These are phyloP conservation scores for Pascua guehoae DNA, from an alignment of 1,284 basidiomycete genomes.

Conservation along the genomic window DNA sequence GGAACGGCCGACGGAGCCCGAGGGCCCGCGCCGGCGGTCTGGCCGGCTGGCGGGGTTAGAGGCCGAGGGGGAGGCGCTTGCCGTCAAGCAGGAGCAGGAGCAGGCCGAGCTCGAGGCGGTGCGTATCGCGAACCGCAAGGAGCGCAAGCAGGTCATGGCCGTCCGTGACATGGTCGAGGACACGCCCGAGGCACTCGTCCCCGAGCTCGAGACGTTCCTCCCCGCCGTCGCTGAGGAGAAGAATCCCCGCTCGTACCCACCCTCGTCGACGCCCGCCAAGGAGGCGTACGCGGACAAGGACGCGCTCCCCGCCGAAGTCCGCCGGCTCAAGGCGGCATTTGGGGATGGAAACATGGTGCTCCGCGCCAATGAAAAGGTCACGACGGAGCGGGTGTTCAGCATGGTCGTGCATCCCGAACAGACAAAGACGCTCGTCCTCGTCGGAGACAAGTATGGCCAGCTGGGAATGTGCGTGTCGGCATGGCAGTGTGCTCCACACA, in stretches of 20 bases:
- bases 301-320: conserved; percentile 21
- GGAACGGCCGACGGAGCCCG: conserved; percentile 3
- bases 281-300: conserved; percentile 28
- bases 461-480: conserved; percentile 46
- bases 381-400: conserved; percentile 50
- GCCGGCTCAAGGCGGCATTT: conserved; percentile 33
- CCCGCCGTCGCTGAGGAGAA: neutral
- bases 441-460: conserved; percentile 51
- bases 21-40: conserved; percentile 35
- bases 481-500: neutral
- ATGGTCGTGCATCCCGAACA: conserved; percentile 51
- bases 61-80: conserved; percentile 33
- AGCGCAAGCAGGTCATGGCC: conserved; percentile 36
- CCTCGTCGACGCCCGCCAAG: neutral
- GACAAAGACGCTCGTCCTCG: conserved; percentile 49
- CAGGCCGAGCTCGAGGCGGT: conserved; percentile 35
- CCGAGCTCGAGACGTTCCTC: conserved; percentile 16
- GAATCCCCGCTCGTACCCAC: conserved; percentile 2
- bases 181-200: conserved; percentile 15
- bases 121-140: conserved; percentile 31
- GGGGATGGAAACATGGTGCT: conserved; percentile 30
- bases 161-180: conserved; percentile 38
- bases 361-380: conserved; percentile 46
- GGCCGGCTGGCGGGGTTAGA: conserved; percentile 41
- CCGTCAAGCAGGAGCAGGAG: conserved; percentile 27